A percentile compares a stretch with the other conserved stretches of the same genome.
Conservation (phyloP, 768 basidiomycete species). For the Ramaria sp. region DNA sequence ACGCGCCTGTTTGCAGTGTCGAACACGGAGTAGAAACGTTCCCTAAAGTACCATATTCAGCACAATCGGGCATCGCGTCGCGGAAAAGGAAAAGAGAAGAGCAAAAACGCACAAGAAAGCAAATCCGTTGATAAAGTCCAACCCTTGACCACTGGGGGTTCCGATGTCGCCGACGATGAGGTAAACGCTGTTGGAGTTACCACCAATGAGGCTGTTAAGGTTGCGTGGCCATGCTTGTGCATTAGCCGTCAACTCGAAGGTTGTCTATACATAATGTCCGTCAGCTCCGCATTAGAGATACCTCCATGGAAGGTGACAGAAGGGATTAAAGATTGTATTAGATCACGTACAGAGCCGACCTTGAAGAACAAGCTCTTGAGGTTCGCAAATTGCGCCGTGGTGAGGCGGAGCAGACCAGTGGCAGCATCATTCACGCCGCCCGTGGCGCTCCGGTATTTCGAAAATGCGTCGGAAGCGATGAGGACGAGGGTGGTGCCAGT, state of each 20-base stretch:
- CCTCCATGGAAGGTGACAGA: background rate
- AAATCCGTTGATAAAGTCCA: constrained; percentile 47
- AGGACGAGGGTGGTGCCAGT: constrained; percentile 31
- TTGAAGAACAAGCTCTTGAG: constrained; percentile 49
- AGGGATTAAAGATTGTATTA: background rate
- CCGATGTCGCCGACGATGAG: constrained; percentile 30
- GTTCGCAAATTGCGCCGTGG: constrained; percentile 34
- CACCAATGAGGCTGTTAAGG: constrained; percentile 20
- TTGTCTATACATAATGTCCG: background rate
- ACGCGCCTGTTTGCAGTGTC: constrained; percentile 47
- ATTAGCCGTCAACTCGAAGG: constrained; percentile 19
- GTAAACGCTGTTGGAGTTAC: constrained; percentile 28
- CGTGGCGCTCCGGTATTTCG: constrained; percentile 20
- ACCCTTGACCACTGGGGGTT: constrained; percentile 28
- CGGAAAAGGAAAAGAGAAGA: background rate
- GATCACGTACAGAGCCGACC: constrained; percentile 18
- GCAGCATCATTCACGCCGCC: constrained; percentile 19
- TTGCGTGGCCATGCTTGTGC: constrained; percentile 22
- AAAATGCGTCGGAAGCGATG: constrained; percentile 19
- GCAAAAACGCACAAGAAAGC: constrained; percentile 26
- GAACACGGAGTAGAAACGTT: constrained; percentile 27
- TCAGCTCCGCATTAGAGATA: background rate
- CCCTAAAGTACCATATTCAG: background rate
- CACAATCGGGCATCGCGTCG: background rate
- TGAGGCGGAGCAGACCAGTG: constrained; percentile 43